Base-by-base conservation (phyloP, 2,329 filamentous ascomycete genomes). In the Arthrobotrys sinensis region DNA sequence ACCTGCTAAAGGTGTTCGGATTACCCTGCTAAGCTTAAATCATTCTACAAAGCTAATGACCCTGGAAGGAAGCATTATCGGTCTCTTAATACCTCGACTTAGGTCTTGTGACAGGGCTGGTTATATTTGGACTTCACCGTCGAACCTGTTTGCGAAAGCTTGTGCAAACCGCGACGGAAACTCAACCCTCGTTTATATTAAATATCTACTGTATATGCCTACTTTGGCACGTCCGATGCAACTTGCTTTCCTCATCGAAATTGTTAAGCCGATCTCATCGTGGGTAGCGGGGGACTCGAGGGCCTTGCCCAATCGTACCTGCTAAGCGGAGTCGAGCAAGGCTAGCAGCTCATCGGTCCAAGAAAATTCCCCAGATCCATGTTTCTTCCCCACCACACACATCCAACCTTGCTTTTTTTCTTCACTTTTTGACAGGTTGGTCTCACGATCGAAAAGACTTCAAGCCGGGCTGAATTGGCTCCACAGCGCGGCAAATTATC, bases 1-100 rank as follows among this genome's bases (percentile, higher is more conserved):
- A 69, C 71, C 71, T 76, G 34, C 71, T 76, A 38, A 38, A 76
- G 64, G 14, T 76, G 71, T 46, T 76, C 71, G 71, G 34, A 69
- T 65, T 76, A 36, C 71, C 71, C 4, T 68, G 64, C 45, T 69
- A 43, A 76, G 71, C 7, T 57, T 57, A 57, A 53, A 28, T 53
- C 11, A 53, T 21, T 4, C 4, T 46, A 38, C 4, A 4, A 32
- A 36, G 60, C 46, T 46, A 36, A 38, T 2, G 6, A 36, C 62
- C 38, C 19, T 43, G 11, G 8, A 43, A 48, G 40, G 43, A 32
- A 50, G 14, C 3, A 50, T 36, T 36, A 40, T 50, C 16, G 52
- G 52, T 19, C n/a, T 38, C n/a, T n/a, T 19, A 21, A 14, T 21
- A 8, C 7, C 52, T 38, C 52, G 16, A 57, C 52, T 38, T 19